Evolutionary conservation across 805 yeast genomes (phyloP).

Genomic region (Pachysolen tannophilus): DNA sequence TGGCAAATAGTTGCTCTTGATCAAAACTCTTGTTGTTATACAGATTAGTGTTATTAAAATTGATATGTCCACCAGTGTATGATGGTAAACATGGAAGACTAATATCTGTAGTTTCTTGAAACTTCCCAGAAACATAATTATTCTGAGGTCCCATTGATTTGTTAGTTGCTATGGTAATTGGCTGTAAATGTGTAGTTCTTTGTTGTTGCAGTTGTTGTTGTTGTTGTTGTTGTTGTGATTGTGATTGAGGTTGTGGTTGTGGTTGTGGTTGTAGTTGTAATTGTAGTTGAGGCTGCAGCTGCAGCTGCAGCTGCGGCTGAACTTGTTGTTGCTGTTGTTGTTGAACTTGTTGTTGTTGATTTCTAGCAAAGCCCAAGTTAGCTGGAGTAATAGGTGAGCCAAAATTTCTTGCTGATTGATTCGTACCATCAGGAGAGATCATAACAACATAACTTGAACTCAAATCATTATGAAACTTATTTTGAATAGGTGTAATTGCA

Average conservation of each 20-base stretch:
- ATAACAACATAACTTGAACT: slow-evolving; percentile 3
- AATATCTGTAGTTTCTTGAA: no score
- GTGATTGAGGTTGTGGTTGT: no score
- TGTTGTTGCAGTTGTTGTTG: neutral
- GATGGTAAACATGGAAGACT: no score
- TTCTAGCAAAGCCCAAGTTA: neutral
- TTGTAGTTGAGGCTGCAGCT: no score
- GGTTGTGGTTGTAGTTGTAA: no score
- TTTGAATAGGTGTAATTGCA: neutral
- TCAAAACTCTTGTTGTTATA: no score
- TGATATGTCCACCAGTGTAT: no score
- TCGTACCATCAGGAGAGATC: slow-evolving; percentile 5
- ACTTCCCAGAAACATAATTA: neutral
- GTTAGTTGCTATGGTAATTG: neutral
- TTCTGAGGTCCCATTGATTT: neutral
- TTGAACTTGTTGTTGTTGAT: neutral
- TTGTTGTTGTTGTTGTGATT: no score
- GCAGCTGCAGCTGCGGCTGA: no score
- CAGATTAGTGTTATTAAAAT: no score
- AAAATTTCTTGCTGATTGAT: neutral
- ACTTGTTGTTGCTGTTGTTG: no score
- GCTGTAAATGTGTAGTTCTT: neutral
- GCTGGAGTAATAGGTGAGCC: neutral
- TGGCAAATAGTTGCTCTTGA: no score
- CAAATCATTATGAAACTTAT: neutral